phyloP scores from a whole-genome alignment of 306 rosid genomes.

The Gleditsia sinensis region DNA sequence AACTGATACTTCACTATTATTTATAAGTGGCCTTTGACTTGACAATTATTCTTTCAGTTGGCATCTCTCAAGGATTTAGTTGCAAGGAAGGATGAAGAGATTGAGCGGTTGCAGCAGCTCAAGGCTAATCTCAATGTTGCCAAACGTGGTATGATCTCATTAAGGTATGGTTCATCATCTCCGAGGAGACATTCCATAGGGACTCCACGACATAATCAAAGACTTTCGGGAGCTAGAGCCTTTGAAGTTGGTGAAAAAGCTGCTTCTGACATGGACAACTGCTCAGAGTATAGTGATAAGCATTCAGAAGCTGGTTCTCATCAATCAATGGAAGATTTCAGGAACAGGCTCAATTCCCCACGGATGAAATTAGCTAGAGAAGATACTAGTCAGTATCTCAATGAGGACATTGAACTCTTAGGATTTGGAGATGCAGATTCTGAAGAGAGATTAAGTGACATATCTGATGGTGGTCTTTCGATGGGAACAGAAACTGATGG shows the following conservation, averaged over 20 bases:
- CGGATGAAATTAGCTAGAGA: conserved; percentile 44
- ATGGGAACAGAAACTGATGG: conserved; percentile 99
- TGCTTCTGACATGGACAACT: conserved; percentile 70
- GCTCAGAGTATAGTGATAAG: conserved; percentile 77
- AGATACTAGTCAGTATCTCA: conserved; percentile 47
- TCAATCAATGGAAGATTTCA: conserved; percentile 68
- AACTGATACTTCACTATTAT: conserved; percentile 24
- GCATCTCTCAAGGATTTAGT: conserved; percentile 71
- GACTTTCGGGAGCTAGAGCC: conserved; percentile 50
- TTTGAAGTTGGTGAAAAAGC: conserved; percentile 44
- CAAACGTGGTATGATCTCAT: conserved; percentile 47
- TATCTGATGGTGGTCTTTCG: conserved; percentile 97
- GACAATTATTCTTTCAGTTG: conserved; percentile 57
- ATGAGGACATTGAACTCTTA: conserved; percentile 81
- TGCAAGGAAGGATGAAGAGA: conserved; percentile 81
- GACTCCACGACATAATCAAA: conserved; percentile 50
- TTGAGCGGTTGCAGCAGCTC: conserved; percentile 65
- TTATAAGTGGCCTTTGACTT: conserved; percentile 28
- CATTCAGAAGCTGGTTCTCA: conserved; percentile 84
- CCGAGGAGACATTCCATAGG: conserved; percentile 68
- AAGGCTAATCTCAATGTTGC: conserved; percentile 62
- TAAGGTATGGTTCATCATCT: conserved; percentile 62
- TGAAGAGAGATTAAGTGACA: conserved; percentile 94
- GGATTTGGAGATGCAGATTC: conserved; percentile 92
- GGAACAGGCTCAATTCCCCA: conserved; percentile 53